Conservation (phyloP, 345 rosid species). For the Schrenkiella parvula region DNA sequence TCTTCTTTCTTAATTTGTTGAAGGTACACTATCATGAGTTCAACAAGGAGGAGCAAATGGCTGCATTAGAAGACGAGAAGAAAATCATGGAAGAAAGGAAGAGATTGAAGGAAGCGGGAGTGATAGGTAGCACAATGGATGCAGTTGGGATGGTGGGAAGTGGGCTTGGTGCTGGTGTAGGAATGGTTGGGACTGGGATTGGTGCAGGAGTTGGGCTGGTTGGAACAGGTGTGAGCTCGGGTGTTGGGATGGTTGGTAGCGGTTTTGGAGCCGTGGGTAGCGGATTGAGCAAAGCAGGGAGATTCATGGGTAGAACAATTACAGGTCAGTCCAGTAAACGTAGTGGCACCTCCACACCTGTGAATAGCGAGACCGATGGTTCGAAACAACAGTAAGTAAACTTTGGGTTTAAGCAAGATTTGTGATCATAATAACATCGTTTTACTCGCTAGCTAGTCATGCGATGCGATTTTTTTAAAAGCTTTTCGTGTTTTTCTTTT, state of each 20-base stretch:
- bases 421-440: constrained; percentile 15
- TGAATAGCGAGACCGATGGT: constrained; percentile 47
- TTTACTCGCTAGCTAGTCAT: not conserved
- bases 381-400: constrained; percentile 28
- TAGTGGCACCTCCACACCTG: constrained; percentile 78
- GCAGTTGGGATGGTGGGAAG: constrained; percentile 48
- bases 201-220: constrained; percentile 78
- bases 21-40: constrained; percentile 74
- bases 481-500: not conserved
- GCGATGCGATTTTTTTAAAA: not conserved
- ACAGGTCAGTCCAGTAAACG: constrained; percentile 76
- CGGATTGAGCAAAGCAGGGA: constrained; percentile 82
- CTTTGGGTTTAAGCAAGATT: constrained; percentile 19
- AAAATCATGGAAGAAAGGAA: constrained; percentile 75
- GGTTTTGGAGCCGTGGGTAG: constrained; percentile 79
- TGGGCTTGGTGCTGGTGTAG: constrained; percentile 68
- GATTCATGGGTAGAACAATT: constrained; percentile 77
- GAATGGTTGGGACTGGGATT: constrained; percentile 67
- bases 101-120: constrained; percentile 86
- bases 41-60: constrained; percentile 80
- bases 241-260: constrained; percentile 59
- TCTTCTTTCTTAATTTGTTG: not conserved
- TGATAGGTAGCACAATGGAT: constrained; percentile 92
- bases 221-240: constrained; percentile 42
- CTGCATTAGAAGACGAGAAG: constrained; percentile 87